These are phyloP conservation scores for Chytriomyces sp. DNA, from an alignment of 192 early-diverging fungal genomes.

Conservation along the genomic window DNA sequence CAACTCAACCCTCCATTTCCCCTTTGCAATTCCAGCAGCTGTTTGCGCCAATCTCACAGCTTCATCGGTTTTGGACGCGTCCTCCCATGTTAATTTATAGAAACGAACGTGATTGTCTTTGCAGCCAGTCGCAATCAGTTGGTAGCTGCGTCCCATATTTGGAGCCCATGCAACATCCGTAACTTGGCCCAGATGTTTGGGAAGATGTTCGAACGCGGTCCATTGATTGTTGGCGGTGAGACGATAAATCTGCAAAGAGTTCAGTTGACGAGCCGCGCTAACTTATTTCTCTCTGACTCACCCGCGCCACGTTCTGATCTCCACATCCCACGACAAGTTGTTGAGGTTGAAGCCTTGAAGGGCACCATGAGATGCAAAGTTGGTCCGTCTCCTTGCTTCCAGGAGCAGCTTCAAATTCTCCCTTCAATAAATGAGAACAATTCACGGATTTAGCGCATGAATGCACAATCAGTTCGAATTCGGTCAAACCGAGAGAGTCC, in stretches of 20 bases:
- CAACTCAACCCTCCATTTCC: conserved; percentile 57
- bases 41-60: background rate
- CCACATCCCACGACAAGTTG: conserved; percentile 88
- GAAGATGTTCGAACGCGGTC: conserved; percentile 61
- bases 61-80: conserved; percentile 12
- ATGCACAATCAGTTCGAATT: background rate
- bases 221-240: conserved; percentile 59
- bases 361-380: conserved; percentile 87
- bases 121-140: conserved; percentile 82
- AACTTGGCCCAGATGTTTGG: conserved; percentile 66
- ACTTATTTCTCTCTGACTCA: background rate
- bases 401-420: conserved; percentile 47
- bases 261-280: too few relatives aligned
- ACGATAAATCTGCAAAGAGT: conserved; percentile 35
- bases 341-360: conserved; percentile 72
- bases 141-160: conserved; percentile 67
- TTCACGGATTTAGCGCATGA: too few relatives aligned
- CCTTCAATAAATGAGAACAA: background rate
- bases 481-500: conserved; percentile 68
- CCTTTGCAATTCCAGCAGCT: conserved; percentile 13
- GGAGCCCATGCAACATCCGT: conserved; percentile 70
- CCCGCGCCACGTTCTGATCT: conserved; percentile 57
- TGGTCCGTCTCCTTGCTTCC: conserved; percentile 77
- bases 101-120: conserved; percentile 79
- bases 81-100: conserved; percentile 67